phyloP scores from a whole-genome alignment of 2,329 filamentous ascomycete genomes.

The Coleophoma eucalyptorum region DNA sequence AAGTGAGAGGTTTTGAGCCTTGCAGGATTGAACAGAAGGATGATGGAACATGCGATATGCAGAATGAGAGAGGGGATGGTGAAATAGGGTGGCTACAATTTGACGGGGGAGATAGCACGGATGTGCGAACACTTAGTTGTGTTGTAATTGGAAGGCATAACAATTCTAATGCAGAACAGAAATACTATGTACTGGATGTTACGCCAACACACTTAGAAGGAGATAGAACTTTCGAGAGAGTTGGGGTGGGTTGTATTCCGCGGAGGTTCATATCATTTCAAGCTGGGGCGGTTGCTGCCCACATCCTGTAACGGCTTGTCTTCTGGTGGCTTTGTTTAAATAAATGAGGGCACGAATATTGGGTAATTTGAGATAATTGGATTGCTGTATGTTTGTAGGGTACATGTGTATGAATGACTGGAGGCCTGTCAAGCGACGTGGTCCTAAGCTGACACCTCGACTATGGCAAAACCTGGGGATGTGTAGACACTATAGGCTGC shows the following conservation, averaged over 20 bases:
- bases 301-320: background rate
- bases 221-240: background rate
- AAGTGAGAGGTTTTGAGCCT: background rate
- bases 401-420: too few relatives aligned
- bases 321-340: background rate
- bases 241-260: background rate
- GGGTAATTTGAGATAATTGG: too few relatives aligned
- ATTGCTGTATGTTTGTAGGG: too few relatives aligned
- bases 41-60: background rate
- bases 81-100: background rate
- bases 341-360: too few relatives aligned
- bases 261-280: background rate
- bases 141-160: background rate
- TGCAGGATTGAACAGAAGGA: background rate
- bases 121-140: background rate
- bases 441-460: too few relatives aligned
- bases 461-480: too few relatives aligned
- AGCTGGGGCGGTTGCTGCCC: background rate
- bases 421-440: too few relatives aligned
- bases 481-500: too few relatives aligned
- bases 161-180: background rate
- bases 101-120: background rate
- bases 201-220: background rate
- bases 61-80: background rate
- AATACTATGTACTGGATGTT: background rate